A percentile compares a stretch with the other conserved stretches of the same genome.
Evolutionary conservation across 306 rosid genomes (phyloP).

Genomic region (Glycyrrhiza uralensis): DNA sequence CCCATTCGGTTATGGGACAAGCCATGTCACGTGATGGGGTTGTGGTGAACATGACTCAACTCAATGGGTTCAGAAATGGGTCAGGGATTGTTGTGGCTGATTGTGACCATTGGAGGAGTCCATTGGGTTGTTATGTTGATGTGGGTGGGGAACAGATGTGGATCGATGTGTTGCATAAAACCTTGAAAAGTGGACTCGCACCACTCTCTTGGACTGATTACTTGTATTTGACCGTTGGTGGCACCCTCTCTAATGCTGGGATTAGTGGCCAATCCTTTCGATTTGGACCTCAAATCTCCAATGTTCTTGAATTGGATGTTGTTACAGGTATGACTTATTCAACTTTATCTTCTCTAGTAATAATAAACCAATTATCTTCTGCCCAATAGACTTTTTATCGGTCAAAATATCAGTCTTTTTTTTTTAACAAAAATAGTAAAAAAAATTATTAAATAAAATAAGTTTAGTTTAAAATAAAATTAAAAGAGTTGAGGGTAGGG

Average conservation of each 20-base stretch:
- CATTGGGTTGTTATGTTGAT: constrained; percentile 55
- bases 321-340: constrained; percentile 49
- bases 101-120: not conserved
- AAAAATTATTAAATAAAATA: too few relatives aligned
- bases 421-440: too few relatives aligned
- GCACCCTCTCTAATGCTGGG: constrained; percentile 90
- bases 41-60: constrained; percentile 47
- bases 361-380: too few relatives aligned
- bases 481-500: too few relatives aligned
- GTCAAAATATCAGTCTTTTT: too few relatives aligned
- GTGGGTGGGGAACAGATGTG: constrained; percentile 81
- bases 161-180: constrained; percentile 62
- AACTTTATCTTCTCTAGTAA: not conserved
- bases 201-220: constrained; percentile 80
- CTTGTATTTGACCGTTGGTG: constrained; percentile 67
- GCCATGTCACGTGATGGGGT: constrained; percentile 54
- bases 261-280: constrained; percentile 76
- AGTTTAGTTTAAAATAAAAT: too few relatives aligned
- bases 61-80: constrained; percentile 12
- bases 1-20: constrained; percentile 70
- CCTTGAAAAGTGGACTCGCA: constrained; percentile 42
- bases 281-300: constrained; percentile 81
- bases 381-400: too few relatives aligned
- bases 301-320: constrained; percentile 68
- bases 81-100: constrained; percentile 35